These are phyloP conservation scores for Panellus pusillus DNA, from an alignment of 768 basidiomycete genomes.

Conservation along the genomic window DNA sequence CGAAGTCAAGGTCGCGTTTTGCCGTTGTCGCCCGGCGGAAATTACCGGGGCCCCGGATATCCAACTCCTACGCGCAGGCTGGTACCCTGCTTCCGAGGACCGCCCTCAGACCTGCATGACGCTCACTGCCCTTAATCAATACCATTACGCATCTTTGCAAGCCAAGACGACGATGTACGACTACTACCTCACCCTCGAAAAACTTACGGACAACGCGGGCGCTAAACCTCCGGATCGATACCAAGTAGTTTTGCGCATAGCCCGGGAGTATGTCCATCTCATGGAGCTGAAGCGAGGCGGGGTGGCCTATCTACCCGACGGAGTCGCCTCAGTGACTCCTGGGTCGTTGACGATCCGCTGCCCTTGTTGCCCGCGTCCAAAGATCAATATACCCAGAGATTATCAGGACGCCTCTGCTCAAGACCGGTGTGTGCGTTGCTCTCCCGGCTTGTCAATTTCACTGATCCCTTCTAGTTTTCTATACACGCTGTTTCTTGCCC, in stretches of 20 bases:
- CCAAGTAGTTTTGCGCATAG: slow-evolving; percentile 7
- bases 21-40: not conserved
- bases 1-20: not conserved
- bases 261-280: slow-evolving; percentile 25
- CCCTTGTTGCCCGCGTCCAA: slow-evolving; percentile 36
- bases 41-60: not conserved
- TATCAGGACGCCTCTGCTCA: slow-evolving; percentile 28
- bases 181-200: not conserved
- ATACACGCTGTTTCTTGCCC: slow-evolving; percentile 25
- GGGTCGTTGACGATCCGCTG: slow-evolving; percentile 32
- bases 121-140: not conserved
- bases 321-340: slow-evolving; percentile 19
- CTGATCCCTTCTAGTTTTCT: slow-evolving; percentile 25
- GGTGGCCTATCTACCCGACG: slow-evolving; percentile 27
- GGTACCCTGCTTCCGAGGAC: slow-evolving; percentile 4
- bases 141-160: not conserved
- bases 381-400: slow-evolving; percentile 28
- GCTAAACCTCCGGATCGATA: slow-evolving; percentile 10
- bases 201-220: not conserved
- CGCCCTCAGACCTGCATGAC: not conserved
- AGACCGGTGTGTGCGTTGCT: no score
- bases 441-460: no score
- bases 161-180: slow-evolving; percentile 7
- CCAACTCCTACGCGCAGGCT: not conserved
- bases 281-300: slow-evolving; percentile 27